Base-by-base conservation (phyloP, 2,329 filamentous ascomycete genomes). In the Fusarium penzigii region DNA sequence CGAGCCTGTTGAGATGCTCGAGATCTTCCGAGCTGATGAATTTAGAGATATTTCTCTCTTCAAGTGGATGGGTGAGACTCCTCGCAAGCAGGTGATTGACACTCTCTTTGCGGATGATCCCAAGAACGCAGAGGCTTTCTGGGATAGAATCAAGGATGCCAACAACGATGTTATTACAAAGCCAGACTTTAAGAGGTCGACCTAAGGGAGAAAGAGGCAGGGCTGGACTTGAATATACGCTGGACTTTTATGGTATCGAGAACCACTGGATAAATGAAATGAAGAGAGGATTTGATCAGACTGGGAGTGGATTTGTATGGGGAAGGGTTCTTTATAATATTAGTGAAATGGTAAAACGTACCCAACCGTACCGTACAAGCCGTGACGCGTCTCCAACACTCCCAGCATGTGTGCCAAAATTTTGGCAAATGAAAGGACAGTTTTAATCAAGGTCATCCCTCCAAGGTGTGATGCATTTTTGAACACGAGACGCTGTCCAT, bases 41-140 rank as follows among this genome's bases (percentile, higher is more conserved):
- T 92, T 91, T 66, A 77, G 85, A 56, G 87, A 90, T 65, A 88
- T 90, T 61, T 87, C 83, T 1, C 74, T 90, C 16, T 89, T 89
- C 71, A 85, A 90, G 72, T 90, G 87, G 87, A 77, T 90, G 69
- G 87, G 86, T 5, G 85, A 89, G 75, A 88, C 86, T 8, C 87
- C 87, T 1, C 78, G 80, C 73, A 77, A 81, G 52, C 75, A 87
- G 72, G 85, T 88, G 5, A 74, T 80, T 39, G 87, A 89, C 56
- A 85, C 87, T 57, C 62, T 90, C 46, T 89, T 90, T 65, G 73
- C 78, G 17, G 77, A 82, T 16, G 83, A 89, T 62, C 73, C 77
- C 36, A 78, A 85, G 70, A 80, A 77, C 10, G 85, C 81, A 0
- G 76, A 83, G 62, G 80, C 79, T 62, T 90, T 90, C 65, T 78